phyloP scores from a whole-genome alignment of 768 basidiomycete species.

The Leucocoprinus sp. region DNA sequence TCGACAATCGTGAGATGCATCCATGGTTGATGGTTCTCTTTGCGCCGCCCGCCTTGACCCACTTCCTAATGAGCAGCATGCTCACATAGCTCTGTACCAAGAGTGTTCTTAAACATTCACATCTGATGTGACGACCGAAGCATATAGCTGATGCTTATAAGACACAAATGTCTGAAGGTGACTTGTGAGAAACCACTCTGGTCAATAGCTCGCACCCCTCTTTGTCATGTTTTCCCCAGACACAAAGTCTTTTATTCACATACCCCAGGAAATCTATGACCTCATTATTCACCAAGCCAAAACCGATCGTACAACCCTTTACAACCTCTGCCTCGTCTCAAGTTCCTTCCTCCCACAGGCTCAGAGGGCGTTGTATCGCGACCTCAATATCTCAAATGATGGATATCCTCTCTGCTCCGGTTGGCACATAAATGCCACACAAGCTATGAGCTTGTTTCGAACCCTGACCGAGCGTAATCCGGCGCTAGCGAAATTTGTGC shows the following conservation, averaged over 20 bases:
- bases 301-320: background rate
- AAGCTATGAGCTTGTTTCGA: background rate
- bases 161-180: too few species aligned
- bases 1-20: too few species aligned
- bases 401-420: background rate
- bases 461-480: background rate
- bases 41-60: too few species aligned
- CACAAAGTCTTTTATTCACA: background rate
- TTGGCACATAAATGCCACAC: background rate
- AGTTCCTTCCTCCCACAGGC: background rate
- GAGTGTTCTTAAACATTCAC: too few species aligned
- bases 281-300: background rate
- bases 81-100: too few species aligned
- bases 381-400: constrained; percentile 3
- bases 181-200: too few species aligned
- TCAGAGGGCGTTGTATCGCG: background rate
- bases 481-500: background rate
- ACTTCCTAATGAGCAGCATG: too few species aligned
- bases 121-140: too few species aligned
- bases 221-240: background rate
- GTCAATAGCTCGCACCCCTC: too few species aligned
- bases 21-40: too few species aligned
- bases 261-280: background rate
- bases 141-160: too few species aligned
- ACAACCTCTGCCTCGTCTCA: constrained; percentile 6